These are phyloP conservation scores for Pseudogymnoascus sp. DNA, from an alignment of 2,329 filamentous ascomycete genomes.

Conservation along the genomic window DNA sequence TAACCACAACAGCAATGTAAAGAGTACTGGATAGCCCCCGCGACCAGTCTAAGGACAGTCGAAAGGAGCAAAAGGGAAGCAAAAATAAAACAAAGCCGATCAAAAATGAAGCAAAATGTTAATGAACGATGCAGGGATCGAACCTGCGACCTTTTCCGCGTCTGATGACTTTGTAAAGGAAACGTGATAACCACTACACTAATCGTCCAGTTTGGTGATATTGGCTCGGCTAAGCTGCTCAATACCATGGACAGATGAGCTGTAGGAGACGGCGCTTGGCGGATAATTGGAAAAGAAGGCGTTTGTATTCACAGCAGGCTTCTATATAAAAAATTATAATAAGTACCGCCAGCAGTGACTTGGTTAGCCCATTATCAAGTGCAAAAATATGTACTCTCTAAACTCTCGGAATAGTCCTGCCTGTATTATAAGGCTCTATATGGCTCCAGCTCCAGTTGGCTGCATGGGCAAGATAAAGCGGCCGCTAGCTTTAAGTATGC, in stretches of 20 bases:
- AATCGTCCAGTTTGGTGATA: constrained; percentile 7
- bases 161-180: constrained; percentile 15
- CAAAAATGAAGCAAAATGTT: constrained; percentile 8
- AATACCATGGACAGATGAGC: background rate
- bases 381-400: background rate
- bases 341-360: background rate
- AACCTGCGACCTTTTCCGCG: constrained; percentile 17
- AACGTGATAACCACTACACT: constrained; percentile 16
- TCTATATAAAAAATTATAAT: background rate
- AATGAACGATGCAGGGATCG: constrained; percentile 17
- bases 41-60: background rate
- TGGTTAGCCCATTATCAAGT: background rate
- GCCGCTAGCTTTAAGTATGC: background rate
- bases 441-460: background rate
- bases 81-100: constrained; percentile 7
- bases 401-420: background rate
- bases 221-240: background rate
- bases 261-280: background rate
- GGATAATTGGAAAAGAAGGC: background rate
- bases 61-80: background rate
- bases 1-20: background rate
- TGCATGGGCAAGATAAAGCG: background rate
- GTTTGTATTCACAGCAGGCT: background rate
- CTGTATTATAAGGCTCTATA: background rate
- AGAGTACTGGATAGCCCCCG: background rate